phyloP scores from a whole-genome alignment of 371 early-diverging fungal genomes.

The Mortierella sp. region DNA sequence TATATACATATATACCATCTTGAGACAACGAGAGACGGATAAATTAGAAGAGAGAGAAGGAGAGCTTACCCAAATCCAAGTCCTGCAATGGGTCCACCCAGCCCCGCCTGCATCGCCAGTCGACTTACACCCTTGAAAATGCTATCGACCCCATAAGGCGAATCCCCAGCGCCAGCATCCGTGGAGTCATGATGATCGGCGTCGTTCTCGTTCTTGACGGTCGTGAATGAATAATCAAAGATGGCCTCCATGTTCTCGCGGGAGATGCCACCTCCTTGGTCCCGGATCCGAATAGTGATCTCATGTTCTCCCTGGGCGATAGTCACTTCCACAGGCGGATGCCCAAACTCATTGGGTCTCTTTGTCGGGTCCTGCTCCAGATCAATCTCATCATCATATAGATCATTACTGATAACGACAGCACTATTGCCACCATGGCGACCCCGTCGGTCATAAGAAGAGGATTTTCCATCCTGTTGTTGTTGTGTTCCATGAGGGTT shows the following conservation, averaged over 20 bases:
- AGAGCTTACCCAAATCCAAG: constrained; percentile 67
- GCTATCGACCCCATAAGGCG: constrained; percentile 52
- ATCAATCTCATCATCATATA: constrained; percentile 17
- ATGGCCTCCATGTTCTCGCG: constrained; percentile 79
- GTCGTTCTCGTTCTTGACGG: constrained; percentile 76
- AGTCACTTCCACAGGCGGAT: constrained; percentile 88
- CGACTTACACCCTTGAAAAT: constrained; percentile 73
- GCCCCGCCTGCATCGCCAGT: constrained; percentile 82
- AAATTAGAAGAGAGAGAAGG: not conserved
- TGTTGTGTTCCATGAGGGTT: constrained; percentile 13
- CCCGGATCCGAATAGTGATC: constrained; percentile 89
- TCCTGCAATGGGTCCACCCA: constrained; percentile 88
- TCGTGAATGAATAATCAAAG: constrained; percentile 95
- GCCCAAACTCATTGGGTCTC: constrained; percentile 46
- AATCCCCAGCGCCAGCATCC: constrained; percentile 56
- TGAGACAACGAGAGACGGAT: not conserved
- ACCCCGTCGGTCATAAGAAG: not conserved
- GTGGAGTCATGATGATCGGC: constrained; percentile 53
- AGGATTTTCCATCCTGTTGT: not conserved
- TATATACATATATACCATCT: not conserved
- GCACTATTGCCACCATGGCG: too few relatives aligned
- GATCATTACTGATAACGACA: constrained; percentile 28
- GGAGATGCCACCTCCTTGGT: constrained; percentile 94
- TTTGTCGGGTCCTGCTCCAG: constrained; percentile 14
- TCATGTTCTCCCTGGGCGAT: constrained; percentile 82